Conservation (phyloP, 352 stramenopile genomes). For the Pythium scleroteichum region DNA sequence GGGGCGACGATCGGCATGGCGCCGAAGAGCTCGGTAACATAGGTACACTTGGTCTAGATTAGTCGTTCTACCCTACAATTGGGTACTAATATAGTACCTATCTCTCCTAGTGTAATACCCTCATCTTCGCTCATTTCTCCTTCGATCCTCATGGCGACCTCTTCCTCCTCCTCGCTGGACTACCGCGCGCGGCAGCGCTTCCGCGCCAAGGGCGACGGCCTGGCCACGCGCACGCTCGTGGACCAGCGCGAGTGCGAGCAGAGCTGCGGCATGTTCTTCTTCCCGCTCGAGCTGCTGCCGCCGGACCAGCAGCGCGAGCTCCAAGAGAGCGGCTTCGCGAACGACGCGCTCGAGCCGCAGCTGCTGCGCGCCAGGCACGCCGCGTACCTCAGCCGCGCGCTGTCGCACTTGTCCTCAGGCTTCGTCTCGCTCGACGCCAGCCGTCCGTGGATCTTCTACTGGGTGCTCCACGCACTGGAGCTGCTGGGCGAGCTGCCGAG, state of each 20-base stretch:
- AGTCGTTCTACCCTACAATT: too few species aligned
- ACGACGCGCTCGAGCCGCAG: conserved; percentile 54
- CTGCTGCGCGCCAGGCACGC: conserved; percentile 89
- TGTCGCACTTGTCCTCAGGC: conserved; percentile 64
- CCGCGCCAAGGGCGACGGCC: conserved; percentile 52
- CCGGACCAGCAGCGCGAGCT: conserved; percentile 84
- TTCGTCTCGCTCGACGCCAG: conserved; percentile 95
- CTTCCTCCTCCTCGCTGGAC: conserved; percentile 13
- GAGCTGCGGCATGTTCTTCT: conserved; percentile 92
- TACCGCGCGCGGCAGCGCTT: conserved; percentile 40
- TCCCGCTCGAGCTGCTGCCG: conserved; percentile 78
- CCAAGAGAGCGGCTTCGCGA: conserved; percentile 80
- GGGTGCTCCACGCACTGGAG: conserved; percentile 95
- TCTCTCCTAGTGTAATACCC: too few species aligned
- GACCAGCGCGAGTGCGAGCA: conserved; percentile 89
- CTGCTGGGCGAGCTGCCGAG: conserved; percentile 85
- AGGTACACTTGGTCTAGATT: too few species aligned
- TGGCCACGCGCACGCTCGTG: conserved; percentile 52
- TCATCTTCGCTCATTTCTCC: too few species aligned
- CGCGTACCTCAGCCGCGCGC: conserved; percentile 68
- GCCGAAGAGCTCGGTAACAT: too few species aligned
- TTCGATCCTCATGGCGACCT: background rate
- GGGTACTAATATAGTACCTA: too few species aligned
- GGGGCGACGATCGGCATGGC: too few species aligned
- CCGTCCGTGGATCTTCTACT: conserved; percentile 98